Conservation (phyloP, 306 rosid species). For the Vicia villosa region DNA sequence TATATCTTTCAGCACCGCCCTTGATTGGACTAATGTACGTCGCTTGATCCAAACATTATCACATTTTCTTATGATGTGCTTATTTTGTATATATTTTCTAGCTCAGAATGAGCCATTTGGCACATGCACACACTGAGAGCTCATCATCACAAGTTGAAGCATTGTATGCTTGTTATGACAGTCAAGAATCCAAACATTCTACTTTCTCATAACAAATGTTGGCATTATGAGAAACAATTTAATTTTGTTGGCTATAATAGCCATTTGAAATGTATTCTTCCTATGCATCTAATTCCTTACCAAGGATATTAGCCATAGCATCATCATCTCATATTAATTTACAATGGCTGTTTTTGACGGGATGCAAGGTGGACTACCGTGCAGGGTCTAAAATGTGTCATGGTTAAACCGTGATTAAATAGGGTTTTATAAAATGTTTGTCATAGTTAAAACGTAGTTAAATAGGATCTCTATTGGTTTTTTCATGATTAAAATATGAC, state of each 20-base stretch:
- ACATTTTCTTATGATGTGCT: background rate
- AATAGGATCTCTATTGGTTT: too few species aligned
- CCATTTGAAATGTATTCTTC: background rate
- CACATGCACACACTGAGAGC: conserved; percentile 8
- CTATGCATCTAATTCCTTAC: too few species aligned
- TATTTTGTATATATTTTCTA: background rate
- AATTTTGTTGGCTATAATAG: background rate
- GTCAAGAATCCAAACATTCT: background rate
- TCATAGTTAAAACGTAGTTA: too few species aligned
- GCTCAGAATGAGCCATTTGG: conserved; percentile 6
- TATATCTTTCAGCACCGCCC: conserved; percentile 50
- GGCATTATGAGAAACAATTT: background rate
- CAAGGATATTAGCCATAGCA: too few species aligned
- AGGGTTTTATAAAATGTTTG: too few species aligned
- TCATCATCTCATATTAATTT: conserved; percentile 1
- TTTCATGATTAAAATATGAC: too few species aligned
- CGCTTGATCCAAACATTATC: conserved; percentile 15
- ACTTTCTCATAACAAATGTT: background rate
- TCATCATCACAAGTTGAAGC: conserved; percentile 20
- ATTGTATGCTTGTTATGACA: conserved; percentile 20
- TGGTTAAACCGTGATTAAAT: too few species aligned
- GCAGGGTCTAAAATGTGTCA: too few species aligned
- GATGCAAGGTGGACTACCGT: too few species aligned
- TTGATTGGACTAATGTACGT: conserved; percentile 85
- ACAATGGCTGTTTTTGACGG: too few species aligned